Evolutionary conservation across 108 stramenopile genomes (phyloP), one percentile per base, ranked within the genome.

Genomic region (Stephanodiscus triporus): DNA sequence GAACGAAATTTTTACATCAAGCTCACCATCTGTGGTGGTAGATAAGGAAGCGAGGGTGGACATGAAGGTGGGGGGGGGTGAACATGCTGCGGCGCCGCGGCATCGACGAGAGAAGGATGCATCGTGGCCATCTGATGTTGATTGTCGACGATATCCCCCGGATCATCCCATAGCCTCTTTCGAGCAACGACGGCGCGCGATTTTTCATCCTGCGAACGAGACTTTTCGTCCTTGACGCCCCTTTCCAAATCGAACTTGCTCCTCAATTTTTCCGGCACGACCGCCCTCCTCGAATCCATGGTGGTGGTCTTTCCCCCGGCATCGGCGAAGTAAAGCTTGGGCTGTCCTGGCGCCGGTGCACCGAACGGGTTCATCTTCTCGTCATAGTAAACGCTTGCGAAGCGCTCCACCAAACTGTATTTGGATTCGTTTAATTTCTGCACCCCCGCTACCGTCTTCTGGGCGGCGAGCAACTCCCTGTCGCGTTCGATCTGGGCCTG

Each of bases 301-400:
- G 70, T 78, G 26, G 74, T 66, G 6, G 43, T 53, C 51, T 68
- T 62, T 19, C 73, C 78, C 30, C 74, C 34, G 17, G 76, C 86
- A 30, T 73, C 72, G 5, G 57, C 73, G 74, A 87, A 91, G 68
- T 84, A 94, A 69, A 90, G 40, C 60, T 73, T 69, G 0, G 90
- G 90, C 68, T 84, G 80, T 32, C 93, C 93, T 2, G 93, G 93
- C n/a, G 89, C 89, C 24, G 93, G 88, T 5, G 86, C 93, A 34
- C 93, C 93, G 75, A 78, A 94, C 2, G 93, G 93, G 75, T 94
- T 94, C 73, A 91, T 63, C 34, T 47, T 30, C 23, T 77, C 66
- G 57, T 94, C 90, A 56, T 90, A 94, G 68, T 94, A 94, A 1
- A 91, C 76, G 53, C 76, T 78, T 6, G 82, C 68, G 73, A 58